These are phyloP conservation scores for Cystobasidium sp. DNA, from an alignment of 1,284 basidiomycete species.

Conservation along the genomic window DNA sequence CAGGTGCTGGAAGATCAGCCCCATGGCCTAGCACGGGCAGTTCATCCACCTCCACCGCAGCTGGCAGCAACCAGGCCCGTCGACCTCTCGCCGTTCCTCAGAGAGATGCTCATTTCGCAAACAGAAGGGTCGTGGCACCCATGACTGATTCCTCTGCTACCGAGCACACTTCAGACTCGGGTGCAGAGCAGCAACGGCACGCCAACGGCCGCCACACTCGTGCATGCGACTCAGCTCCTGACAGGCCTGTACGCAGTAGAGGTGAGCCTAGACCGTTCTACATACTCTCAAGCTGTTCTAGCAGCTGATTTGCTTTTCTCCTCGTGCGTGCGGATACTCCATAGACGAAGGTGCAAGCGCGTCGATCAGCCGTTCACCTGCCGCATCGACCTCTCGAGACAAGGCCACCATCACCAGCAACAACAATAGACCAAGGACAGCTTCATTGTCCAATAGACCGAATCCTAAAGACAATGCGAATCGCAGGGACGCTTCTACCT, in stretches of 20 bases:
- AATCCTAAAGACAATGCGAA: neutral
- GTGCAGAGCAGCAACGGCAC: neutral
- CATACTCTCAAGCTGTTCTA: too few species aligned
- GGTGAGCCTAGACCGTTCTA: too few species aligned
- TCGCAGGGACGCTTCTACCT: neutral
- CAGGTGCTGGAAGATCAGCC: too few species aligned
- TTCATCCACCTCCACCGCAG: too few species aligned
- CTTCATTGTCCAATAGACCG: neutral
- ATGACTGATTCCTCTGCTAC: slow-evolving; percentile 3
- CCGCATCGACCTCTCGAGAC: neutral
- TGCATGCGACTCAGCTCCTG: neutral
- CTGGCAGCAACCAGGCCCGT: too few species aligned
- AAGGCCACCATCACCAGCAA: too few species aligned
- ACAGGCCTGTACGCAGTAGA: too few species aligned
- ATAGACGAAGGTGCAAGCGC: neutral
- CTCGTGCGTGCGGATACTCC: neutral
- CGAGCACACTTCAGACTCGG: neutral
- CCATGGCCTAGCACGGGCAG: too few species aligned
- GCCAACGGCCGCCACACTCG: neutral
- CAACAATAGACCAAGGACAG: too few species aligned
- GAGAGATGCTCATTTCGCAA: too few species aligned
- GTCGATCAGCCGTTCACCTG: neutral
- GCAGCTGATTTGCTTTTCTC: too few species aligned
- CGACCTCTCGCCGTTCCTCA: too few species aligned
- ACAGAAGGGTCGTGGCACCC: neutral